Base-by-base conservation (phyloP, 108 stramenopile genomes). In the Cyclotella atomus region DNA sequence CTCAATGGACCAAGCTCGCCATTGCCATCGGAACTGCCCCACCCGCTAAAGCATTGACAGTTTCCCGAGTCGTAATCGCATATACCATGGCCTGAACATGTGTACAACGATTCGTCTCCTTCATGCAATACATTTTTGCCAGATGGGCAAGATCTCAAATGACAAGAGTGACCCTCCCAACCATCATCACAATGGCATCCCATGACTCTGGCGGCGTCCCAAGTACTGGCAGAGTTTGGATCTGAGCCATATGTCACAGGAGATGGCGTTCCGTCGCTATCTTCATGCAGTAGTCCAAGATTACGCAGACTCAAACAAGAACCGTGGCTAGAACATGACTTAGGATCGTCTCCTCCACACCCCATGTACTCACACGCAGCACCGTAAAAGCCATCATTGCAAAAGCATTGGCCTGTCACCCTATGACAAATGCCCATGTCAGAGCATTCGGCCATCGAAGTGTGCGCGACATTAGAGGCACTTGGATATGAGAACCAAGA, bases 141-240 rank as follows among this genome's bases (percentile, higher is more conserved):
- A 27, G 24, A 16, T 25, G 89, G 89, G 77, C 94, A 95, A 16
- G 76, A 33, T 43, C 77, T 75, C 27, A 68, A 52, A 17, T 56
- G 57, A 73, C 93, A 94, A 53, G 86, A 86, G 50, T 79, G 86
- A 29, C 93, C 89, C 21, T 71, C 84, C 59, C 81, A 93, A 8
- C 91, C 89, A 1, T 85, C 89, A 72, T 92, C 88, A 56, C 91
- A 92, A 43, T 30, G 55, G 45, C 64, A 65, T 25, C 64, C 64
- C 64, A 65, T 34, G n/a, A 91, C 77, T 44, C 84, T 76, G 63
- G 91, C 87, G 2, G 83, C 89, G 69, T 92, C 93, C 91, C 91
- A 94, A 17, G 90, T 88, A 15, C 41, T 54, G 25, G 82, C 57
- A 30, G 74, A 61, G 65, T 93, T 88, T 25, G 86, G 66, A 28